phyloP scores from a whole-genome alignment of 1,284 basidiomycete species.

The Meripilus lineatus region DNA sequence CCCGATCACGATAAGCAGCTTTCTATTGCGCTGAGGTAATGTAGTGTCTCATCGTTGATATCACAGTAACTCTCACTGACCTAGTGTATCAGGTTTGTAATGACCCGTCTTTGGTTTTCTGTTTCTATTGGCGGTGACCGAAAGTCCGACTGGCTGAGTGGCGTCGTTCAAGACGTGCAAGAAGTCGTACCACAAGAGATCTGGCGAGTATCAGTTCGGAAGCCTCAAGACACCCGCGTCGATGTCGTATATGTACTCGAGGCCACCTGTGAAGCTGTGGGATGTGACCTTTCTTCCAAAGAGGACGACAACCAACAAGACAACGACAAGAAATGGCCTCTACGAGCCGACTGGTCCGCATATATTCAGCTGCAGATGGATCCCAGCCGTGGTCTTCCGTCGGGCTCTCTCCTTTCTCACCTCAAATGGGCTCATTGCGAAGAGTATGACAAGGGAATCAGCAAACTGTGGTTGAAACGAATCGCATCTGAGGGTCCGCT shows the following conservation, averaged over 20 bases:
- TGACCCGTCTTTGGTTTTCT: conserved; percentile 58
- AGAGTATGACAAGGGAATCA: conserved; percentile 65
- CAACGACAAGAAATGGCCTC: conserved; percentile 9
- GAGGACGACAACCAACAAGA: neutral
- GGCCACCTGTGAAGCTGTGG: conserved; percentile 66
- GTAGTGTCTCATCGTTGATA: no score
- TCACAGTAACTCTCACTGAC: no score
- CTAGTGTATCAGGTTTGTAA: conserved; percentile 61
- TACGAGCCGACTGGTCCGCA: conserved; percentile 61
- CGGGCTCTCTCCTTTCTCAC: conserved; percentile 26
- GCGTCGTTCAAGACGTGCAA: conserved; percentile 38
- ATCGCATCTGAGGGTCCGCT: conserved; percentile 38
- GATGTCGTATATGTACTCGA: conserved; percentile 48
- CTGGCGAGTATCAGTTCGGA: conserved; percentile 46
- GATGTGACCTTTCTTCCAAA: conserved; percentile 24
- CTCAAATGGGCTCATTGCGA: conserved; percentile 61
- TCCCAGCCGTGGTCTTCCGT: conserved; percentile 6
- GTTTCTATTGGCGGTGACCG: conserved; percentile 42
- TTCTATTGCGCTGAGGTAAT: conserved; percentile 51
- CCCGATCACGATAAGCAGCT: conserved; percentile 55
- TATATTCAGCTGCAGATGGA: conserved; percentile 38
- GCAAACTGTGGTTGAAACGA: conserved; percentile 53
- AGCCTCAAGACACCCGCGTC: conserved; percentile 7
- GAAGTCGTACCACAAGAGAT: conserved; percentile 52
- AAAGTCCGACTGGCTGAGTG: conserved; percentile 28